These are phyloP conservation scores for Calonectria montana DNA, from an alignment of 2,329 filamentous ascomycete genomes.

Conservation along the genomic window DNA sequence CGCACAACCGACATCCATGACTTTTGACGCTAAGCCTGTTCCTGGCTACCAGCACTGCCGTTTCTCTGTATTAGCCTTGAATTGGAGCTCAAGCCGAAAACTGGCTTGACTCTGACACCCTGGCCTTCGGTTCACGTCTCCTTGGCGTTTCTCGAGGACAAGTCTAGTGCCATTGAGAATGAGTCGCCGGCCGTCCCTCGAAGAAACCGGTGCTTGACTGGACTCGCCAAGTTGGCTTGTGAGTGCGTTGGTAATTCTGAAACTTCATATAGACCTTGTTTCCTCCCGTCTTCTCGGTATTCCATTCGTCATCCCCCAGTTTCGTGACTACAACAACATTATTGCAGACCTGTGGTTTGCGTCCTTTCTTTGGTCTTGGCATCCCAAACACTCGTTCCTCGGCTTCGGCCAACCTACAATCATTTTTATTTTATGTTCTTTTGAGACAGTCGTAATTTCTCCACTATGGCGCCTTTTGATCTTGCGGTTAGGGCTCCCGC, in stretches of 20 bases:
- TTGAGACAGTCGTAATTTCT: too few relatives aligned
- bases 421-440: slow-evolving; percentile 33
- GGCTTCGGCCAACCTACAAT: slow-evolving; percentile 51
- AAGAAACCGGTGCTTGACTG: slow-evolving; percentile 16
- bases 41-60: slow-evolving; percentile 39
- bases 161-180: slow-evolving; percentile 27
- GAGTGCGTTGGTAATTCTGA: slow-evolving; percentile 10
- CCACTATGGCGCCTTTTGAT: slow-evolving; percentile 28
- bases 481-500: background rate
- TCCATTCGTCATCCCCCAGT: slow-evolving; percentile 33
- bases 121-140: slow-evolving; percentile 10
- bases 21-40: slow-evolving; percentile 45
- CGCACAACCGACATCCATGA: slow-evolving; percentile 22
- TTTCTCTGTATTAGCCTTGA: slow-evolving; percentile 13
- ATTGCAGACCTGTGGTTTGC: slow-evolving; percentile 51
- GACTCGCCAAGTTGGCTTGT: background rate
- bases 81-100: slow-evolving; percentile 29
- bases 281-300: slow-evolving; percentile 48
- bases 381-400: slow-evolving; percentile 47
- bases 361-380: slow-evolving; percentile 52
- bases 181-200: slow-evolving; percentile 34
- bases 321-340: slow-evolving; percentile 37
- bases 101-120: slow-evolving; percentile 24
- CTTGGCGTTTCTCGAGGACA: slow-evolving; percentile 18
- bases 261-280: slow-evolving; percentile 18